phyloP scores from a whole-genome alignment of 129 eudicot genomes.

The Pseudognaphalium luteoalbum region DNA sequence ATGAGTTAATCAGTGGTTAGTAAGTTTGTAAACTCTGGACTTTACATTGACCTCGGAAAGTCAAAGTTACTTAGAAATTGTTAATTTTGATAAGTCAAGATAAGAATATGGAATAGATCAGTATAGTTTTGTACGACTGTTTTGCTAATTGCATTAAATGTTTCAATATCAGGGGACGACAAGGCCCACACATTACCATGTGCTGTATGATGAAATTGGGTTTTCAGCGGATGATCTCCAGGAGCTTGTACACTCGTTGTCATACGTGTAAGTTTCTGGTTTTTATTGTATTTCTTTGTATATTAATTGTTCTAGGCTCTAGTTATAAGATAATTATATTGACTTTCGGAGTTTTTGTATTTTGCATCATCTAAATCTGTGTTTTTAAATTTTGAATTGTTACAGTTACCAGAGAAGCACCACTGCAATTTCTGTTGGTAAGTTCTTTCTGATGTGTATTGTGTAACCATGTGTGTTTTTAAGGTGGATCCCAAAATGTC shows the following conservation, averaged over 20 bases:
- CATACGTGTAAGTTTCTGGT: constrained; percentile 69
- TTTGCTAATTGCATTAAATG: neutral
- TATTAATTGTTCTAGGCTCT: neutral
- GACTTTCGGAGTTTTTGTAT: neutral
- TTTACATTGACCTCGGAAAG: neutral
- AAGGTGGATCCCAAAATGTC: neutral
- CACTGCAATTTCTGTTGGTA: constrained; percentile 88
- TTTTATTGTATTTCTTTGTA: neutral
- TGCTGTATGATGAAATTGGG: constrained; percentile 72
- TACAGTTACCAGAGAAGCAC: constrained; percentile 92
- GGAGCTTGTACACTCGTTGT: constrained; percentile 75
- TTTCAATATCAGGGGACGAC: constrained; percentile 65
- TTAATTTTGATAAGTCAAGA: neutral
- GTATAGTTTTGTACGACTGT: neutral
- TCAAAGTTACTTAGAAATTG: neutral
- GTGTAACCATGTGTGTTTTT: neutral
- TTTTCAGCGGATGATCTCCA: constrained; percentile 77
- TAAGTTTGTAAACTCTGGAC: neutral
- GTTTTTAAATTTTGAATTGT: neutral
- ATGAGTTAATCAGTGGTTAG: neutral
- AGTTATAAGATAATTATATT: neutral
- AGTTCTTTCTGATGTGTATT: neutral
- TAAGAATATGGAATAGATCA: no score
- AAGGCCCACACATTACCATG: constrained; percentile 87
- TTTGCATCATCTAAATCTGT: neutral